Evolutionary conservation across 75 land plant species (phyloP).

Genomic region (Selaginella moellendorffii): DNA sequence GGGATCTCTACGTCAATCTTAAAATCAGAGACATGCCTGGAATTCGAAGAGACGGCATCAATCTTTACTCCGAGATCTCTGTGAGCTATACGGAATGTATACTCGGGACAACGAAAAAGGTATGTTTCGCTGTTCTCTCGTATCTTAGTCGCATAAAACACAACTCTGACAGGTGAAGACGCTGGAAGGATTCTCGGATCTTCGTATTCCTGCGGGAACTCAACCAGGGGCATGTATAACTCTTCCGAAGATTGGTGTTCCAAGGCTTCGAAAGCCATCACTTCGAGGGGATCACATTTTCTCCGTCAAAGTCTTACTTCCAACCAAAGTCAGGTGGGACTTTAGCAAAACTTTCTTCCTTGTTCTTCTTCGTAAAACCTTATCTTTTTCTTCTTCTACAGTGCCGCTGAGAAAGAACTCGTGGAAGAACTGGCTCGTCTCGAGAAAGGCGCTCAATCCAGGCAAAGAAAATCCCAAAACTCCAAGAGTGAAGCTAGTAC

Average conservation of each 20-base stretch:
- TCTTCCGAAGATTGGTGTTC: slow-evolving; percentile 67
- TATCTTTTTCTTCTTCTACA: no score
- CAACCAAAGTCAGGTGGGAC: no score
- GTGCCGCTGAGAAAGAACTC: slow-evolving; percentile 47
- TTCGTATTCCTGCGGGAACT: slow-evolving; percentile 82
- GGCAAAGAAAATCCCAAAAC: no score
- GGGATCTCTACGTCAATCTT: slow-evolving; percentile 64
- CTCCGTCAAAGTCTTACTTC: slow-evolving; percentile 67
- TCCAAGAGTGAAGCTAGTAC: no score
- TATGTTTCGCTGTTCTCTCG: no score
- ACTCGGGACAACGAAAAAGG: slow-evolving; percentile 66
- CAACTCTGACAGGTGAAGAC: slow-evolving; percentile 72
- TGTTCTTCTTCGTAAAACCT: neutral
- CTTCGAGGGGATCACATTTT: slow-evolving; percentile 88
- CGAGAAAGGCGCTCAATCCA: no score
- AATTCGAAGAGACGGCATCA: slow-evolving; percentile 59
- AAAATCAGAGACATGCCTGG: slow-evolving; percentile 58
- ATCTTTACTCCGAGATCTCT: slow-evolving; percentile 58
- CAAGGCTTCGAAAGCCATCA: slow-evolving; percentile 68
- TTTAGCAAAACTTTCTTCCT: slow-evolving; percentile 38
- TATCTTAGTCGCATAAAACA: no score
- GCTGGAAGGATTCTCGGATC: slow-evolving; percentile 63
- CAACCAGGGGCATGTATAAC: slow-evolving; percentile 90
- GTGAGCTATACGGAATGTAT: slow-evolving; percentile 90
- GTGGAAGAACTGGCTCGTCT: slow-evolving; percentile 62